These are phyloP conservation scores for Pezicula neosporulosa DNA, from an alignment of 2,329 filamentous ascomycete species.

Conservation along the genomic window DNA sequence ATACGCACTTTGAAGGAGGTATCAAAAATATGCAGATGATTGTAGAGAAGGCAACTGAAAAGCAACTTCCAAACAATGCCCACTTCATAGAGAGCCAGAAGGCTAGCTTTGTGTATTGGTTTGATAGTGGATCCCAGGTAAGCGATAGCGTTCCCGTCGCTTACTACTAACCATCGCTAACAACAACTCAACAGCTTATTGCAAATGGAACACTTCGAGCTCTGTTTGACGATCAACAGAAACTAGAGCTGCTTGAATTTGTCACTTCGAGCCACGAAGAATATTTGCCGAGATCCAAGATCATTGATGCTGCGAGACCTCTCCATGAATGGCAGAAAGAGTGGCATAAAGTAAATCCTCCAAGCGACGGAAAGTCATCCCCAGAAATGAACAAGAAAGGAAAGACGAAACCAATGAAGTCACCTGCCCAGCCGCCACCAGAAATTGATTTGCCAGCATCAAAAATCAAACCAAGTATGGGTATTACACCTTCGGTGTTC, in stretches of 20 bases:
- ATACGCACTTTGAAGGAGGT: conserved; percentile 83
- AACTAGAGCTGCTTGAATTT: conserved; percentile 84
- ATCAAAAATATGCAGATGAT: conserved; percentile 83
- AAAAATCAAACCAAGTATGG: conserved; percentile 51
- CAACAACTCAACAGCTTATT: conserved; percentile 55
- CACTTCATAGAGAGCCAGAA: conserved; percentile 73
- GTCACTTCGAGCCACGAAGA: conserved; percentile 74
- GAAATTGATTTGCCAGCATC: conserved; percentile 59
- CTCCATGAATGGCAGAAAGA: conserved; percentile 64
- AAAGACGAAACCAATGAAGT: conserved; percentile 56
- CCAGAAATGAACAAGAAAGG: conserved; percentile 65
- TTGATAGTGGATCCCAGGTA: conserved; percentile 78
- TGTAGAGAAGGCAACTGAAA: conserved; percentile 64
- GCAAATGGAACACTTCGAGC: conserved; percentile 74
- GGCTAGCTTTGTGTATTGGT: conserved; percentile 86
- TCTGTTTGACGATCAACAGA: conserved; percentile 74
- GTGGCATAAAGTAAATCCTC: conserved; percentile 56
- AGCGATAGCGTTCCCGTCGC: conserved; percentile 22
- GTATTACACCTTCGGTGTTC: conserved; percentile 57
- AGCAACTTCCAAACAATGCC: conserved; percentile 56
- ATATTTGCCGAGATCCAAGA: conserved; percentile 69
- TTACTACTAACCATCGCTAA: conserved; percentile 22
- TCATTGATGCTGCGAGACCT: conserved; percentile 59
- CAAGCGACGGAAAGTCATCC: conserved; percentile 51
- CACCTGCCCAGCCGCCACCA: conserved; percentile 54